Base-by-base conservation (phyloP, 108 stramenopile species). In the Stephanodiscus triporus region DNA sequence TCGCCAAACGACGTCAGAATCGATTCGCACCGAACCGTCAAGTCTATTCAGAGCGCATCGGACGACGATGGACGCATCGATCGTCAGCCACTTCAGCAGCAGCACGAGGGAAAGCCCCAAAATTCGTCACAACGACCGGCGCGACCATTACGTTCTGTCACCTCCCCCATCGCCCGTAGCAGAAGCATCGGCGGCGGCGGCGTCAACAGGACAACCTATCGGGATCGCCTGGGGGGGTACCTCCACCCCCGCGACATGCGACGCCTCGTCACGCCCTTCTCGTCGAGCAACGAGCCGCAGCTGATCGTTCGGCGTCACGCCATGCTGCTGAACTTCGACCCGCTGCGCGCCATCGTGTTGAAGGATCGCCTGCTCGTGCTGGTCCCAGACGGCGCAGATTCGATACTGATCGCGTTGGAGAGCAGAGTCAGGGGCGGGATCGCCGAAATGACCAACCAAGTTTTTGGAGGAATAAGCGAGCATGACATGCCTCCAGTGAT, bases 171-270 rank as follows among this genome's bases (percentile, higher is more conserved):
- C 45, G 22, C 10, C 1, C 26, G 30, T 6, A 29, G 8, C 11
- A 9, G 40, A 4, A 40, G 40, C 40, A 40, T 9, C 40, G 9
- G 8, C 40, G 40, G 40, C 40, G 30, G 32, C 26, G 11, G 30
- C 20, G 7, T 10, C 60, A 45, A n/a, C 37, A 64, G 20, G 30
- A 23, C 80, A 24, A 80, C 84, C 14, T 81, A 86, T 56, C 76
- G 86, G 53, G 86, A 95, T 68, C 78, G 88, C 0, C 68, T 96
- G 27, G 95, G 95, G 40, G 92, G 90, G 7, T 92, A 86, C 55
- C 80, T 96, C n/a, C 95, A 96, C 69, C 95, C 95, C 14, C 84
- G 95, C 29, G 95, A 96, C 66, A 94, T 96, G 93, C 84, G 95
- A 8, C 80, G 90, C n/a, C 82, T 96, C 20, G 95, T 96, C 23